phyloP scores from a whole-genome alignment of 2,329 filamentous ascomycete genomes.

The Fusarium drepaniforme region DNA sequence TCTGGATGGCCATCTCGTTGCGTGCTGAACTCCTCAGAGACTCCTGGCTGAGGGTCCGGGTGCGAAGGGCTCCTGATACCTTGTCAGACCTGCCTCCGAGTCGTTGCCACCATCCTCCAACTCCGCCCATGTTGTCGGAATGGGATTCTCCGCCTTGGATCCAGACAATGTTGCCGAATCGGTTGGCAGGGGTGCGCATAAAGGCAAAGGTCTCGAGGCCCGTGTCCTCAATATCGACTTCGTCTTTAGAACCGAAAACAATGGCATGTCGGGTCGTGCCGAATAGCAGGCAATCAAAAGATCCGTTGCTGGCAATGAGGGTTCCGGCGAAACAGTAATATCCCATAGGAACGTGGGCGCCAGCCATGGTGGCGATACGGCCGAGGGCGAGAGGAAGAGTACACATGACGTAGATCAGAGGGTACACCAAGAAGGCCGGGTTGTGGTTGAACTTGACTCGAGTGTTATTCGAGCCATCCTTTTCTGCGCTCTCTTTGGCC shows the following conservation, averaged over 20 bases:
- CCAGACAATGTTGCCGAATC: constrained; percentile 56
- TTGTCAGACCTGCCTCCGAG: constrained; percentile 21
- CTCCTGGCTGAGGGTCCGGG: constrained; percentile 44
- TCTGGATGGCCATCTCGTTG: constrained; percentile 50
- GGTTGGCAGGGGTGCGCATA: constrained; percentile 54
- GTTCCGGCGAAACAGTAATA: constrained; percentile 71
- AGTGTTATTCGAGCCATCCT: neutral
- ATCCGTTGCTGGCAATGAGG: constrained; percentile 68
- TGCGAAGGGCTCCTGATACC: neutral
- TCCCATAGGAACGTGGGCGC: constrained; percentile 59
- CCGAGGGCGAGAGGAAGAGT: constrained; percentile 74
- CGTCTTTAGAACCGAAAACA: constrained; percentile 54
- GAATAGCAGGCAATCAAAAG: constrained; percentile 66
- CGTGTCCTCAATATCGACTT: constrained; percentile 56
- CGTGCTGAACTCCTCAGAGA: constrained; percentile 44
- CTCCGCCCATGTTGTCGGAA: constrained; percentile 6
- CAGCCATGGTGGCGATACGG: constrained; percentile 72
- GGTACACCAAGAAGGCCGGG: constrained; percentile 73
- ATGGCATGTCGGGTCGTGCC: constrained; percentile 63
- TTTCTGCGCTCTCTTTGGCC: constrained; percentile 2
- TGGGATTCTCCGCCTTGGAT: constrained; percentile 43
- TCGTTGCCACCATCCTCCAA: constrained; percentile 44
- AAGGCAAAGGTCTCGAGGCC: constrained; percentile 66
- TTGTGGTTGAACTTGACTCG: constrained; percentile 48
- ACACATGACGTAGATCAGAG: constrained; percentile 74